phyloP scores from a whole-genome alignment of 345 rosid species.

The Ceriops tagal region DNA sequence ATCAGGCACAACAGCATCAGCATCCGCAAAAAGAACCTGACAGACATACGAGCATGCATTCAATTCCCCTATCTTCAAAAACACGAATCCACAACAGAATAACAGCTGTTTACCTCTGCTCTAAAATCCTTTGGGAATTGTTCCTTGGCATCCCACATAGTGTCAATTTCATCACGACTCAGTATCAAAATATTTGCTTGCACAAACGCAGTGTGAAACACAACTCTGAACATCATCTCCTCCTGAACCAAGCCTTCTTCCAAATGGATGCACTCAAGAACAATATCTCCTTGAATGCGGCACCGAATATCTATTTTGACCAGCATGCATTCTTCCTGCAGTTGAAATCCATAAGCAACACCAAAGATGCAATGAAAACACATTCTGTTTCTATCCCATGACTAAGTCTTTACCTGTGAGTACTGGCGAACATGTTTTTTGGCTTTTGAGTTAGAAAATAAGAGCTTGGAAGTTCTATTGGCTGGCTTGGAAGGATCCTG shows the following conservation, averaged over 20 bases:
- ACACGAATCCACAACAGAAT: conserved; percentile 23
- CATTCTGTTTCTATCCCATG: conserved; percentile 13
- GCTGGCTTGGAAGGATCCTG: conserved; percentile 75
- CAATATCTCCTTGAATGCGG: conserved; percentile 91
- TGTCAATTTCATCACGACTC: conserved; percentile 76
- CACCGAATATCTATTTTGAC: conserved; percentile 79
- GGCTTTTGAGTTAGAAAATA: conserved; percentile 64
- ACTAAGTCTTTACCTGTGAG: conserved; percentile 50
- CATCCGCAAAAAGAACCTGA: conserved; percentile 90
- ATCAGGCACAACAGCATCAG: conserved; percentile 60
- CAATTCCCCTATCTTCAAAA: conserved; percentile 48
- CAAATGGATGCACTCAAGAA: conserved; percentile 86
- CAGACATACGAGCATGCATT: conserved; percentile 62
- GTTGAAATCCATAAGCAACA: conserved; percentile 28
- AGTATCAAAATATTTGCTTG: conserved; percentile 68
- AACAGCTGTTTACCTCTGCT: conserved; percentile 73
- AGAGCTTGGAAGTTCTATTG: conserved; percentile 80
- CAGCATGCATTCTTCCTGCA: conserved; percentile 78
- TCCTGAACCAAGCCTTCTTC: conserved; percentile 63
- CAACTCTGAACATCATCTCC: conserved; percentile 76
- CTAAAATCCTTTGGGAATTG: conserved; percentile 69
- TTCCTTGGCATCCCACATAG: conserved; percentile 84
- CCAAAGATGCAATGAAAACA: conserved; percentile 9
- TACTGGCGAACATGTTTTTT: conserved; percentile 61
- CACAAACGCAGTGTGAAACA: conserved; percentile 94